Base-by-base conservation (phyloP, 441 rosid genomes). In the Eruca vesicaria region DNA sequence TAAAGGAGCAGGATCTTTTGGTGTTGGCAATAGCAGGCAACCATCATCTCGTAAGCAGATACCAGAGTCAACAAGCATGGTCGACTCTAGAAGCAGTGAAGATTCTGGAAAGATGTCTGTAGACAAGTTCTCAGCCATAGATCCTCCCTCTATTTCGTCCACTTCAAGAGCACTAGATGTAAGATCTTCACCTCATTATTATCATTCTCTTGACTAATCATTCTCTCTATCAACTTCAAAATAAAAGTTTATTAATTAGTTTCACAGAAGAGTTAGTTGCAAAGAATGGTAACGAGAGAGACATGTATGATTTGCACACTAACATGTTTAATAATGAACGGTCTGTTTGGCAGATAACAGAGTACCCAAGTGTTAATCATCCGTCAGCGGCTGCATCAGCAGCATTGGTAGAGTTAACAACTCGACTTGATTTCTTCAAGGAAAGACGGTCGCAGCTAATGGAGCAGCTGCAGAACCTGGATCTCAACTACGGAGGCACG, bases 391-490 rank as follows among this genome's bases (percentile, higher is more conserved):
- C 90, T 28, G 90, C 94, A 33, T 89, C 98, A 65, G 88, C 97
- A 16, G 93, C 97, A 19, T 72, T 94, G 75, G 96, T 91, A 73
- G 96, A 91, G 85, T 81, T 94, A 83, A 94, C 97, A 19, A 85
- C 89, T 14, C 90, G 97, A 18, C 97, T 94, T 11, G 98, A 94
- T 82, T 94, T 91, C 83, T 94, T 94, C 89, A 94, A 94, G 83
- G 98, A 91, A 85, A 85, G 93, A 80, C 96, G 98, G 60, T 89
- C 97, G 16, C 97, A 94, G 80, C 87, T 94, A 10, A 94, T 94
- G 90, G 98, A 91, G 75, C 98, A 94, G 82, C 96, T 94, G 73
- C 97, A 91, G 79, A 90, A 87, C 84, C 98, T 94, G 14, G 97
- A 94, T 82, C 77, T 86, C 73, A 90, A 90, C 81, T 90, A 94